Conservation (phyloP, 257 asterid species). For the Ilex asprella region DNA sequence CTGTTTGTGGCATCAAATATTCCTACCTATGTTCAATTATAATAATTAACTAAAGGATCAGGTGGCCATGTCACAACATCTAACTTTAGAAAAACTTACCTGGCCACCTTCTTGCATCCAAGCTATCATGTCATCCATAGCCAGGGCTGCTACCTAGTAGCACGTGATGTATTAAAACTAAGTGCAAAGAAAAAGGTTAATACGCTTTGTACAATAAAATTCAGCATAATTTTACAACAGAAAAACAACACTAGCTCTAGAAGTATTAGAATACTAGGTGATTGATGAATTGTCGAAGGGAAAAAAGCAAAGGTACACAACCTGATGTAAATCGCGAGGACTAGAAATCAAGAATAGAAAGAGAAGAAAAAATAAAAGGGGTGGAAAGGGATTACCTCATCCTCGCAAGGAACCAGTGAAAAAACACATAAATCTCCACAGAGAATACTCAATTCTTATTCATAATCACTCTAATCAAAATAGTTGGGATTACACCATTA, state of each 20-base stretch:
- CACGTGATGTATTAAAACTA: conserved; percentile 74
- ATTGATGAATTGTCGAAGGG: neutral
- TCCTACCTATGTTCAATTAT: conserved; percentile 61
- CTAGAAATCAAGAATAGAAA: no score
- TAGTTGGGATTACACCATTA: no score
- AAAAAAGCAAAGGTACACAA: neutral
- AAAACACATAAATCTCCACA: no score
- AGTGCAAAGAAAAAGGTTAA: conserved; percentile 51
- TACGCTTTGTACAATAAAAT: conserved; percentile 22
- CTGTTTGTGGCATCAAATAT: conserved; percentile 98
- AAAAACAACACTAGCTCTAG: neutral
- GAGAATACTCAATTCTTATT: no score
- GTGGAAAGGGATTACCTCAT: no score
- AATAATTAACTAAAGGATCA: conserved; percentile 20
- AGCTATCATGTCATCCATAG: conserved; percentile 98
- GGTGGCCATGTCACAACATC: conserved; percentile 10
- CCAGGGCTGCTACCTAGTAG: conserved; percentile 99
- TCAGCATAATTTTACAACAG: conserved; percentile 4
- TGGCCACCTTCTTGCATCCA: conserved; percentile 99
- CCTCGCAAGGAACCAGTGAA: no score
- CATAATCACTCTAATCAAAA: no score
- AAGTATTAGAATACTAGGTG: neutral
- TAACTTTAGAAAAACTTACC: conserved; percentile 35
- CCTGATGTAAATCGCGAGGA: no score
- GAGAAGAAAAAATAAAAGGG: no score